Conservation (phyloP, 2,329 filamentous ascomycete genomes). For the Epichloe baconii region DNA sequence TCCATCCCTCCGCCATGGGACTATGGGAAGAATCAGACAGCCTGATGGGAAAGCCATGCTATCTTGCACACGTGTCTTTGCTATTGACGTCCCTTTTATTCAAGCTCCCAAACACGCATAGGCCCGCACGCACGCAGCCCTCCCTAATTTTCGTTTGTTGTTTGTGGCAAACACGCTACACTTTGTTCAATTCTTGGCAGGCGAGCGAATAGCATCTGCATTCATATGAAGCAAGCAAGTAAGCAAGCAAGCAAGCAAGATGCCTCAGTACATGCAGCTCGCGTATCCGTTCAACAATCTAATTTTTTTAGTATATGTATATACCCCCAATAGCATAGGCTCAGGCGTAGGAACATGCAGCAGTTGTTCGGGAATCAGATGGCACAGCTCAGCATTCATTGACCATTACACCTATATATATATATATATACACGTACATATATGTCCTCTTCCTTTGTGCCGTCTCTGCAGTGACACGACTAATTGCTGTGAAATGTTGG, state of each 20-base stretch:
- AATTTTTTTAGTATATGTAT: conserved; percentile 18
- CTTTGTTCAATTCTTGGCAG: not conserved
- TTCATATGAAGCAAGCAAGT: not conserved
- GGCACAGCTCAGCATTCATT: not conserved
- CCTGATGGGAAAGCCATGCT: not conserved
- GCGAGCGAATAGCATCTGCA: not conserved
- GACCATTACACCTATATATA: too few relatives aligned
- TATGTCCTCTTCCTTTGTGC: not conserved
- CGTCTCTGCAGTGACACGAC: too few relatives aligned
- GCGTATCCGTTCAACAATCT: conserved; percentile 9
- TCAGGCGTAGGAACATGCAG: not conserved
- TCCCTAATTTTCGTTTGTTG: not conserved
- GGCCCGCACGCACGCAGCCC: not conserved
- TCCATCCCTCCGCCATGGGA: not conserved
- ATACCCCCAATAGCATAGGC: conserved; percentile 1
- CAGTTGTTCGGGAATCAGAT: not conserved
- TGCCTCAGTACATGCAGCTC: not conserved
- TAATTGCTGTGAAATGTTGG: too few relatives aligned
- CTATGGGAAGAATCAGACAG: not conserved
- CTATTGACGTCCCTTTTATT: not conserved
- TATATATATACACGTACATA: too few relatives aligned
- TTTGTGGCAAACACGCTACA: not conserved
- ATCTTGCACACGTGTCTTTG: not conserved
- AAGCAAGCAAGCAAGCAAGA: not conserved
- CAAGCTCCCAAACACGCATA: not conserved